Evolutionary conservation across 352 stramenopile genomes (phyloP).

Genomic region (Globisporangium rhizosaccharum): DNA sequence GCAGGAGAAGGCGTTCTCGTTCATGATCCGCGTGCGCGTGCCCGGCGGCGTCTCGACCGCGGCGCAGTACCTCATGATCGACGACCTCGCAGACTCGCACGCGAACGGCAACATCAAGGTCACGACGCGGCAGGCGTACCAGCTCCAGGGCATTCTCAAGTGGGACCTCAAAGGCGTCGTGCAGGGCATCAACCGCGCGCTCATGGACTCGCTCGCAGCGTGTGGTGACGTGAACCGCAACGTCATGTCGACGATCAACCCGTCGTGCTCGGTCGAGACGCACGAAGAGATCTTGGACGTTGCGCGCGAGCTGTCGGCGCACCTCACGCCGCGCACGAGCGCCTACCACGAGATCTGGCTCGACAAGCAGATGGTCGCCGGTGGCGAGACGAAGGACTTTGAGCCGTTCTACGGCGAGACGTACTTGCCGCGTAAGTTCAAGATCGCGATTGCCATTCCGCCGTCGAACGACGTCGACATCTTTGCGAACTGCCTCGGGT

Average conservation of each 20-base stretch:
- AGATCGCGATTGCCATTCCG: conserved; percentile 97
- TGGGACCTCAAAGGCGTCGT: conserved; percentile 96
- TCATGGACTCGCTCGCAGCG: conserved; percentile 94
- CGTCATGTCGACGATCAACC: conserved; percentile 92
- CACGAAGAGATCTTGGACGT: conserved; percentile 81
- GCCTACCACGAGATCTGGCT: conserved; percentile 98
- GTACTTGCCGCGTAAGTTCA: conserved; percentile 98
- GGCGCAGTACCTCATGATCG: conserved; percentile 92
- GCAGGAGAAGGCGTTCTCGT: conserved; percentile 91
- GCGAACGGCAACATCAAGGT: conserved; percentile 94
- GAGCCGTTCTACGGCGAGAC: conserved; percentile 97
- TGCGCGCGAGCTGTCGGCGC: conserved; percentile 88
- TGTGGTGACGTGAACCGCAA: conserved; percentile 97
- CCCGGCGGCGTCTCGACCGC: conserved; percentile 92
- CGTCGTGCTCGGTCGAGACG: conserved; percentile 83
- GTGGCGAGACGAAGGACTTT: conserved; percentile 90
- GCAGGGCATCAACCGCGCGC: conserved; percentile 84
- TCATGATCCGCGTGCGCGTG: conserved; percentile 97
- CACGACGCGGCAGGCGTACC: conserved; percentile 96
- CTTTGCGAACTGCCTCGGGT: conserved; percentile 96
- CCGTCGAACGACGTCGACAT: conserved; percentile 97
- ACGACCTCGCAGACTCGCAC: conserved; percentile 90
- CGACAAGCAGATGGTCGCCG: conserved; percentile 95
- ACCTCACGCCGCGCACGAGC: conserved; percentile 91
- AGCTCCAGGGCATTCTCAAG: conserved; percentile 97